Percentiles rank a stretch among this genome's conserved stretches.
phyloP scores from a whole-genome alignment of 305 asterid species.

The Ilex paraguariensis region DNA sequence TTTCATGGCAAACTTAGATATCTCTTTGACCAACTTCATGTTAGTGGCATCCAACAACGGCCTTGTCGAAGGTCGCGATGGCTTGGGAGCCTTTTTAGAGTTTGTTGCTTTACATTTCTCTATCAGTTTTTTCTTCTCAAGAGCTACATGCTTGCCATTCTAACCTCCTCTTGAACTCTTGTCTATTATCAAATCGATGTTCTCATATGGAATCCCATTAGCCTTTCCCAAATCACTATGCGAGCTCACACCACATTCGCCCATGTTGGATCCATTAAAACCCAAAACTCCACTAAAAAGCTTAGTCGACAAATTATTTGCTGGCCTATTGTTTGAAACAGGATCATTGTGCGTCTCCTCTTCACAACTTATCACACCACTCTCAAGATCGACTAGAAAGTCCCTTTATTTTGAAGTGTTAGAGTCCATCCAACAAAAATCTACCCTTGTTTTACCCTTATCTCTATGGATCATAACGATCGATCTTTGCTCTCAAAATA shows the following conservation, averaged over 20 bases:
- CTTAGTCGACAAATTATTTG: constrained; percentile 27
- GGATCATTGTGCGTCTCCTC: constrained; percentile 7
- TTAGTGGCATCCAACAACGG: constrained; percentile 57
- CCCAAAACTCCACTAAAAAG: constrained; percentile 29
- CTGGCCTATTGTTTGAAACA: constrained; percentile 9
- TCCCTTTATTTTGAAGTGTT: constrained; percentile 21
- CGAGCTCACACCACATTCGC: constrained; percentile 7
- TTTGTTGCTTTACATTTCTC: constrained; percentile 23
- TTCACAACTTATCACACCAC: constrained; percentile 25
- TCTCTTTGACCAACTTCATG: constrained; percentile 47
- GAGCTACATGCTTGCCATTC: constrained; percentile 14
- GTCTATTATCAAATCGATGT: constrained; percentile 22
- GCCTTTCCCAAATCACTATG: constrained; percentile 7
- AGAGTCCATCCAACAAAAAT: constrained; percentile 22
- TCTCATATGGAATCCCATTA: constrained; percentile 10
- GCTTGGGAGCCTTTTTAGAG: constrained; percentile 38
- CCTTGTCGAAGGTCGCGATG: constrained; percentile 67
- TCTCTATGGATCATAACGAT: too few relatives aligned
- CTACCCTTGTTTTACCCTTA: too few relatives aligned
- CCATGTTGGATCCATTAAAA: constrained; percentile 14
- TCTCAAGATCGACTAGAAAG: constrained; percentile 39
- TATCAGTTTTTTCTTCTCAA: constrained; percentile 26
- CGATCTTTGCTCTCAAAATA: too few relatives aligned
- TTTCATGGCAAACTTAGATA: constrained; percentile 37
- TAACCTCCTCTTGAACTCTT: constrained; percentile 15